phyloP scores from a whole-genome alignment of 2,329 filamentous ascomycete genomes.

The Ascocoryne sarcoides region DNA sequence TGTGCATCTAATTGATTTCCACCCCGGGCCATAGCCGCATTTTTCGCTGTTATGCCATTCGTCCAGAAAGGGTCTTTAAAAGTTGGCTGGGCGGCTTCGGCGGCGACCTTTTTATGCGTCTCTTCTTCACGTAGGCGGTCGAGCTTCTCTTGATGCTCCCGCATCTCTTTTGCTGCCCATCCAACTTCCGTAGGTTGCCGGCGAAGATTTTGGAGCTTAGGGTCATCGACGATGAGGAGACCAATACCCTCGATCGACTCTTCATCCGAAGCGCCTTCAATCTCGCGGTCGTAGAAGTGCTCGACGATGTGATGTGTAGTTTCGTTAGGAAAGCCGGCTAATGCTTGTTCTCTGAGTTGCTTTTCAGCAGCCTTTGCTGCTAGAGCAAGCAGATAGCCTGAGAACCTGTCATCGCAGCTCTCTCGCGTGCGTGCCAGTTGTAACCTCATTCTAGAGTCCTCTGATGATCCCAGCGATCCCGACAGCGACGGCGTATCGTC shows the following conservation, averaged over 20 bases:
- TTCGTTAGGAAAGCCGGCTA: constrained; percentile 69
- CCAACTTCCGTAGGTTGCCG: constrained; percentile 26
- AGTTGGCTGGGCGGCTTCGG: constrained; percentile 25
- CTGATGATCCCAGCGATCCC: constrained; percentile 26
- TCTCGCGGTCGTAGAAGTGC: constrained; percentile 29
- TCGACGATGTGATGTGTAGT: constrained; percentile 30
- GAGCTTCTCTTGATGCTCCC: constrained; percentile 27
- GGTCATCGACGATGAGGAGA: constrained; percentile 19
- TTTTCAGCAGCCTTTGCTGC: constrained; percentile 73
- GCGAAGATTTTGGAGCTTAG: constrained; percentile 11
- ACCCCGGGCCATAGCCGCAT: constrained; percentile 8
- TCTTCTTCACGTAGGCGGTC: constrained; percentile 27
- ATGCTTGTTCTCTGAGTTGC: constrained; percentile 67
- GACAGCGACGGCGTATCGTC: constrained; percentile 26
- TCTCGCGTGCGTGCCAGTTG: constrained; percentile 46
- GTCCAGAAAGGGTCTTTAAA: constrained; percentile 29
- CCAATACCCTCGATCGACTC: constrained; percentile 25
- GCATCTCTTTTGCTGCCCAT: constrained; percentile 29
- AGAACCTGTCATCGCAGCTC: constrained; percentile 68
- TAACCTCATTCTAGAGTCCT: constrained; percentile 26
- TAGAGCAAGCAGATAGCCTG: constrained; percentile 68
- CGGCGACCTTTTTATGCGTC: constrained; percentile 26
- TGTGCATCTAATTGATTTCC: constrained; percentile 14
- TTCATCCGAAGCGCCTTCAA: constrained; percentile 27
- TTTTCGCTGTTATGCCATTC: constrained; percentile 27